Conservation (phyloP, 164 flowering plant species). For the Pachysandra terminalis region DNA sequence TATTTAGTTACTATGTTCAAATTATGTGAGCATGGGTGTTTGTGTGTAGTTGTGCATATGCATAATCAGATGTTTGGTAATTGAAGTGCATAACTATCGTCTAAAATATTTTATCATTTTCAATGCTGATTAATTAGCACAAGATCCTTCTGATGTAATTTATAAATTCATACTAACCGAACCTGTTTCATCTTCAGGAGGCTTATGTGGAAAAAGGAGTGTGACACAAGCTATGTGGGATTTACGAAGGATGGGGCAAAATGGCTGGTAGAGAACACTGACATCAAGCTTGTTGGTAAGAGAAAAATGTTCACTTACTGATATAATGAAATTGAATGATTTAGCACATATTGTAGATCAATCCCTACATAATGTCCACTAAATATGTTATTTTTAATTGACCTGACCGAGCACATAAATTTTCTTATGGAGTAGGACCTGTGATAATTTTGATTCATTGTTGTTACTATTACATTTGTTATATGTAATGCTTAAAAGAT, state of each 20-base stretch:
- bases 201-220: slow-evolving; percentile 77
- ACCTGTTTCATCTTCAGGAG: slow-evolving; percentile 35
- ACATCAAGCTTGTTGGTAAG: slow-evolving; percentile 94
- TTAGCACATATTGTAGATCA: background rate
- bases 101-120: background rate
- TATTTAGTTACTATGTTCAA: no score
- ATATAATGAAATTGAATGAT: background rate
- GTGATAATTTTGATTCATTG: no score
- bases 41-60: no score
- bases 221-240: slow-evolving; percentile 86
- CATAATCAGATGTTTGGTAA: no score
- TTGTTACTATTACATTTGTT: no score
- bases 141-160: background rate
- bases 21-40: no score
- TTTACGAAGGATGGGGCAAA: slow-evolving; percentile 90
- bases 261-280: slow-evolving; percentile 90
- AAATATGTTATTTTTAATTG: no score
- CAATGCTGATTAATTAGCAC: background rate
- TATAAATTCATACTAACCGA: background rate
- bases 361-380: background rate
- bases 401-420: no score
- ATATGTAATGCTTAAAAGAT: no score
- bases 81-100: no score
- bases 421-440: no score
- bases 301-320: background rate